A percentile compares a stretch with the other conserved stretches of the same genome.
phyloP scores from a whole-genome alignment of 345 rosid genomes.

The Melastoma malabathricum region DNA sequence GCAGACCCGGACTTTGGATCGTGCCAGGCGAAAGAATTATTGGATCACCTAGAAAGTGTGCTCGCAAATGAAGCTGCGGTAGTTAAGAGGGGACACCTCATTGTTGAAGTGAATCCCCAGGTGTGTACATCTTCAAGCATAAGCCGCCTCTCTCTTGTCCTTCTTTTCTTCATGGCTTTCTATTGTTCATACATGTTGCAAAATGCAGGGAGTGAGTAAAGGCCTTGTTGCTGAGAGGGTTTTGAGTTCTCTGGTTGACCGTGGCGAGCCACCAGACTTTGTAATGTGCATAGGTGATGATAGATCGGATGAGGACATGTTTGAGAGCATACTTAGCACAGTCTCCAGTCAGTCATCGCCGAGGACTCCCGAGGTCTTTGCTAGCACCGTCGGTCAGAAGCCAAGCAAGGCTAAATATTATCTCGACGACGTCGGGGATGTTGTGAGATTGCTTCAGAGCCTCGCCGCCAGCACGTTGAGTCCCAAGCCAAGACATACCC shows the following conservation, averaged over 20 bases:
- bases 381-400: conserved; percentile 74
- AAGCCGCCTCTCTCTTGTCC: not conserved
- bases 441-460: conserved; percentile 57
- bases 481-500: conserved; percentile 22
- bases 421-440: conserved; percentile 57
- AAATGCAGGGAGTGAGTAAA: conserved; percentile 61
- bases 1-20: conserved; percentile 89
- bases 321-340: conserved; percentile 52
- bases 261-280: conserved; percentile 53
- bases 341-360: conserved; percentile 36
- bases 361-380: conserved; percentile 53
- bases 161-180: not conserved
- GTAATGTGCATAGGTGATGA: conserved; percentile 81
- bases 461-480: conserved; percentile 38
- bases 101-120: conserved; percentile 91
- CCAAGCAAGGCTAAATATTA: conserved; percentile 86
- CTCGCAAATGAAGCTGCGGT: conserved; percentile 77
- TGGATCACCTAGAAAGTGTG: conserved; percentile 71
- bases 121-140: conserved; percentile 11
- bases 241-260: conserved; percentile 30
- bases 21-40: conserved; percentile 74
- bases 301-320: conserved; percentile 89
- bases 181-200: no score
- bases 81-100: conserved; percentile 69
- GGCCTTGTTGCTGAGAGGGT: conserved; percentile 65